A percentile compares a stretch with the other conserved stretches of the same genome.
phyloP scores from a whole-genome alignment of 139 green algal species.

The Chlamydomonas sphaeroides region DNA sequence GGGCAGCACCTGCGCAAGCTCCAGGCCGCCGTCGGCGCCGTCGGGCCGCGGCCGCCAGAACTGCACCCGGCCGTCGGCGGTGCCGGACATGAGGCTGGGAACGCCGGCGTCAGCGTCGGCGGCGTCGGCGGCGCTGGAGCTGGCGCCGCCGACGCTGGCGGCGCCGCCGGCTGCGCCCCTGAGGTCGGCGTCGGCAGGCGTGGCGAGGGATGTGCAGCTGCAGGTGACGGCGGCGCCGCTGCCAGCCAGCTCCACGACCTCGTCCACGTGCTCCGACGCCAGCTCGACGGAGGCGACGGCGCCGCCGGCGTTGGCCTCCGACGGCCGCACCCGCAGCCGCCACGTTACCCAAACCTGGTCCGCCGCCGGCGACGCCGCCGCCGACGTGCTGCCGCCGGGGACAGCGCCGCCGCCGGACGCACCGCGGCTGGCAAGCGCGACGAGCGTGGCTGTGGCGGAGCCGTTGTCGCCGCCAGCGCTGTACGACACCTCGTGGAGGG shows the following conservation, averaged over 20 bases:
- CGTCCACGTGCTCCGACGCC: background rate
- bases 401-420: too few species aligned
- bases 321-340: background rate
- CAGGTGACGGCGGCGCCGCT: slow-evolving; percentile 33
- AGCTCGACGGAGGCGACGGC: too few species aligned
- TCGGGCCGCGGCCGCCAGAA: slow-evolving; percentile 37
- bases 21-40: background rate
- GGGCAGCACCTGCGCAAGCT: slow-evolving; percentile 8
- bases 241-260: background rate
- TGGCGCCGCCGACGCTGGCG: background rate
- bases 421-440: background rate
- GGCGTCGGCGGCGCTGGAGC: slow-evolving; percentile 22
- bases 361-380: background rate
- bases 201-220: slow-evolving; percentile 1
- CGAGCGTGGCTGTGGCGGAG: background rate
- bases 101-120: background rate
- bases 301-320: too few species aligned
- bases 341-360: slow-evolving; percentile 26
- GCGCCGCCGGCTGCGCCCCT: background rate
- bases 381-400: background rate
- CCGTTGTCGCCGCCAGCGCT: background rate
- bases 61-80: slow-evolving; percentile 35
- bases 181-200: background rate
- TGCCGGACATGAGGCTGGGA: slow-evolving; percentile 50
- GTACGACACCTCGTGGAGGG: slow-evolving; percentile 24